Evolutionary conservation across 2,329 filamentous ascomycete genomes (phyloP), one percentile per base, ranked within the genome.

Genomic region (Colletotrichum costaricense): DNA sequence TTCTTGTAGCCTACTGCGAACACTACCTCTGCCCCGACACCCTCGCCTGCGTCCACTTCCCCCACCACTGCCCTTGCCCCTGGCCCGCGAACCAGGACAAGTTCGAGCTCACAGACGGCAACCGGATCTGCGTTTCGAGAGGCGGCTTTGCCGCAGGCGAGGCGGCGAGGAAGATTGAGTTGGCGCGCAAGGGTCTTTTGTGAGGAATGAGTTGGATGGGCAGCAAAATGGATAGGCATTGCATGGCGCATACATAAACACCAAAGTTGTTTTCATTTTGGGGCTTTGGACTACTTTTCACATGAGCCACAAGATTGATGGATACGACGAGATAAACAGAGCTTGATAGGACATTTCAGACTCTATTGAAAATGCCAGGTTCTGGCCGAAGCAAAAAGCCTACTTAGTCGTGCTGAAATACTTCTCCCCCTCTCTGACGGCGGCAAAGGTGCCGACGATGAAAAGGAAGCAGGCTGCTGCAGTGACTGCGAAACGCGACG

Each of bases 1-100:
- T 22, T 7, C 5, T 72, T 59, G 35, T 75, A 94, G 94, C 95
- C n/a, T 88, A 91, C 78, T 99, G 97, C 87, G 91, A 94, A 79
- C 95, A 96, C 78, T 99, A 98, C 82, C 92, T 99, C 68, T 99
- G 97, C 81, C 95, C 97, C 2, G 94, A 95, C 76, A 98, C 97
- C 0, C 90, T 99, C 73, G 94, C 95, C 46, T 99, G 97, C 86
- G 97, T 99, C 7, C 93, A 97, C 81, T 97, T 97, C 85, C 95
- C 97, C 1, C 96, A 98, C 82, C 97, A 99, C 84, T 99, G 97
- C 83, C 97, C 97, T 33, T 99, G 97, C 84, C 88, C 95, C 2
- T 97, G 93, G 86, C 92, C 93, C 1, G 84, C 87, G 9, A 86
- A 93, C 74, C 92, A 96, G 80, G 94, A 96, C 76, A 97, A 97